phyloP scores from a whole-genome alignment of 2,329 filamentous ascomycete species.

The Clonostachys solani region DNA sequence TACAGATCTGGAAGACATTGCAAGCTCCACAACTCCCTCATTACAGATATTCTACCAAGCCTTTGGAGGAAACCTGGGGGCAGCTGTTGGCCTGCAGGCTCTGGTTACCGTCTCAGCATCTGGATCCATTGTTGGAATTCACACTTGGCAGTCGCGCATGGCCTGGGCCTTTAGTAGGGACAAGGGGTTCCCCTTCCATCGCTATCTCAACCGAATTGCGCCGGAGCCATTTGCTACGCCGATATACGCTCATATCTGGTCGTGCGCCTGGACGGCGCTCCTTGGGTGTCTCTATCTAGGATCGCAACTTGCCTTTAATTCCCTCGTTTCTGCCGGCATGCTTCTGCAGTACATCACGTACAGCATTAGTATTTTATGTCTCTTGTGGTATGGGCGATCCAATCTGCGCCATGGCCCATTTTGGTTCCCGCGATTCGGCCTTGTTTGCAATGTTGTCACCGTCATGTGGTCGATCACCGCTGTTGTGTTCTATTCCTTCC shows the following conservation, averaged over 20 bases:
- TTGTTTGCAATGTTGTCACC: slow-evolving; percentile 30
- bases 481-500: slow-evolving; percentile 42
- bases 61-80: slow-evolving; percentile 31
- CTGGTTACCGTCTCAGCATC: slow-evolving; percentile 44
- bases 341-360: slow-evolving; percentile 38
- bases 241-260: slow-evolving; percentile 38
- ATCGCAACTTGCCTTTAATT: slow-evolving; percentile 36
- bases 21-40: slow-evolving; percentile 9
- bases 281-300: slow-evolving; percentile 44
- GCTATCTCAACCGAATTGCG: slow-evolving; percentile 20
- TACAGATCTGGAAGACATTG: slow-evolving; percentile 27
- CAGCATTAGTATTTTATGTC: slow-evolving; percentile 8
- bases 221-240: slow-evolving; percentile 33
- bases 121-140: slow-evolving; percentile 35
- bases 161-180: slow-evolving; percentile 39
- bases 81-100: slow-evolving; percentile 14
- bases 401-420: slow-evolving; percentile 21
- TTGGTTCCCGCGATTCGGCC: slow-evolving; percentile 24
- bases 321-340: slow-evolving; percentile 41
- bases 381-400: too few species aligned
- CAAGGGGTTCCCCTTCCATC: slow-evolving; percentile 27
- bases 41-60: slow-evolving; percentile 16
- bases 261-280: slow-evolving; percentile 19
- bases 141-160: slow-evolving; percentile 35
- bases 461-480: slow-evolving; percentile 37